A percentile compares a stretch with the other conserved stretches of the same genome.
Conservation (phyloP, 768 basidiomycete species). For the Hygrophoropsis aurantiaca region DNA sequence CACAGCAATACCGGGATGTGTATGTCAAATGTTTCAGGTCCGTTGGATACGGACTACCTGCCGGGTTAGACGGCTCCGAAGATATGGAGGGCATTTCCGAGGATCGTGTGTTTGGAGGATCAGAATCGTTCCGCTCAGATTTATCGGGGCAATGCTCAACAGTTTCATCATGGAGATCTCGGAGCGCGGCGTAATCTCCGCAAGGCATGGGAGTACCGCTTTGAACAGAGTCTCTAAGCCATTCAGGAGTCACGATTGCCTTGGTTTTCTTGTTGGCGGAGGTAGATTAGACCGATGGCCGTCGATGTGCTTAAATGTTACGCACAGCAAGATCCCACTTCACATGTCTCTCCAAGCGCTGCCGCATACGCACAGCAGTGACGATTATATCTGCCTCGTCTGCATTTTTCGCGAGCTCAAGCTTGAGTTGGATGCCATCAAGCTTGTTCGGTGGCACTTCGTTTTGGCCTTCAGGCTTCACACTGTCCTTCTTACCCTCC, state of each 20-base stretch:
- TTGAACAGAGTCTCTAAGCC: conserved; percentile 61
- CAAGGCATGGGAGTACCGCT: conserved; percentile 47
- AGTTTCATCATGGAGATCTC: conserved; percentile 48
- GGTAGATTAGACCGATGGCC: conserved; percentile 4
- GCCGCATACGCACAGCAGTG: conserved; percentile 64
- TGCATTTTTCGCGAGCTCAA: conserved; percentile 39
- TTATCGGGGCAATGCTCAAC: conserved; percentile 43
- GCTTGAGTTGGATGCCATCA: conserved; percentile 2
- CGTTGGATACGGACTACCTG: conserved; percentile 5
- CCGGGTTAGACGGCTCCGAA: conserved; percentile 16
- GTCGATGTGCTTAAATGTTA: conserved; percentile 7
- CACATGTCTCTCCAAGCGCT: conserved; percentile 70
- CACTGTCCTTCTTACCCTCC: conserved; percentile 10
- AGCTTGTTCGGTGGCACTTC: neutral
- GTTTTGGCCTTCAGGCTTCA: neutral
- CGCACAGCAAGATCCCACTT: conserved; percentile 65
- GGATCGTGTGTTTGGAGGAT: conserved; percentile 5
- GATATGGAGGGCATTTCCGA: neutral
- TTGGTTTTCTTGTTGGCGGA: conserved; percentile 50
- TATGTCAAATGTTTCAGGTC: conserved; percentile 22
- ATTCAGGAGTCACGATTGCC: conserved; percentile 66
- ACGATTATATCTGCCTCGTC: conserved; percentile 64
- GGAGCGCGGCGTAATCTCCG: conserved; percentile 55
- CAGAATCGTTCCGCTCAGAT: neutral
- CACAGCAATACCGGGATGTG: conserved; percentile 52